Conservation (phyloP, 306 rosid genomes). For the Dicorynia guianensis region DNA sequence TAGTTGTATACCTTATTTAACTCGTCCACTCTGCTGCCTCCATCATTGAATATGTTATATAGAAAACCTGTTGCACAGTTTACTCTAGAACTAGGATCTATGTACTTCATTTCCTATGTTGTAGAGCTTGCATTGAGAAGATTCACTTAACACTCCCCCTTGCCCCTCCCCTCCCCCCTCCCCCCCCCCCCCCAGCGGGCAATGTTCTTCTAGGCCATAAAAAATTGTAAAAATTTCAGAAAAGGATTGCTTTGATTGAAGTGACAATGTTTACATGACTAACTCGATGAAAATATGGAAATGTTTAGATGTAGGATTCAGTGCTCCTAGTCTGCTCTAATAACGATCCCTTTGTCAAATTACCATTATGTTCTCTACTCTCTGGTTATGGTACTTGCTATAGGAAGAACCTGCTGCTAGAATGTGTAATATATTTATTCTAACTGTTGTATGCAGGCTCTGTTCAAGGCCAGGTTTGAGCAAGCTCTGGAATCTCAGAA, state of each 20-base stretch:
- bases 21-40: background rate
- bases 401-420: constrained; percentile 30
- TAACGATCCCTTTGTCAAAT: background rate
- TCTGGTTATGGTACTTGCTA: constrained; percentile 16
- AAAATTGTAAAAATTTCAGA: too few relatives aligned
- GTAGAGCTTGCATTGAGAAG: constrained; percentile 29
- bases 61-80: constrained; percentile 3
- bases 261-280: constrained; percentile 15
- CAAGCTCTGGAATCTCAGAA: constrained; percentile 99
- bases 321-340: constrained; percentile 7
- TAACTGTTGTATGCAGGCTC: constrained; percentile 65
- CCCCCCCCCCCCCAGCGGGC: background rate
- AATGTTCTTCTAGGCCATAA: too few relatives aligned
- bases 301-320: constrained; percentile 20
- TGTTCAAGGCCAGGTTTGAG: constrained; percentile 98
- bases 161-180: background rate
- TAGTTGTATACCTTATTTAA: constrained; percentile 28
- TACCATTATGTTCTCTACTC: background rate
- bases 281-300: constrained; percentile 11
- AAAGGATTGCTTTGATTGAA: constrained; percentile 16
- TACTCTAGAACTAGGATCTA: background rate
- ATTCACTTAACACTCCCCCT: background rate
- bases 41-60: background rate
- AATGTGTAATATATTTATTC: constrained; percentile 29
- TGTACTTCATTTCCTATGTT: constrained; percentile 3